Base-by-base conservation (phyloP, 139 green algal genomes). In the Nannochloris sp. region DNA sequence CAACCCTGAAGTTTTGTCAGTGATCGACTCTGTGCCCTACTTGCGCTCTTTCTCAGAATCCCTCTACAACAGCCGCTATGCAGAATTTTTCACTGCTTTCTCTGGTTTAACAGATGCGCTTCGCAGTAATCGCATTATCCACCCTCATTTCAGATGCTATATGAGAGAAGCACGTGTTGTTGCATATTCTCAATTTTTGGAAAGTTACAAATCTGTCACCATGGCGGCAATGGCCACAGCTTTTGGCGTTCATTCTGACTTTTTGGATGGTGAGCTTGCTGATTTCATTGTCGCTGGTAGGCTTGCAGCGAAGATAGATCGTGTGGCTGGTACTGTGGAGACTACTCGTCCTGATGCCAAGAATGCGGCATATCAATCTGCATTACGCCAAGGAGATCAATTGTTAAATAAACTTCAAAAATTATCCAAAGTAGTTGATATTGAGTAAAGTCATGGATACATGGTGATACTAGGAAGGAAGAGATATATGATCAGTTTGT, bases 171-270 rank as follows among this genome's bases (percentile, higher is more conserved):
- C 91, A 29, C 79, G 92, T 4, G 81, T 88, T 4, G 79, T 91
- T 39, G 91, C 86, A 8, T 98, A 97, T 76, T 74, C 82, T 15
- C 91, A 95, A 83, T 99, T 97, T 75, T 78, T 99, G 30, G 87
- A 96, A 73, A 87, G 75, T 2, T 99, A 99, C 88, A 97, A 97
- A 83, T 91, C 78, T 51, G 94, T 99, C 23, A 96, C 88, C 3
- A 71, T 97, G 30, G 76, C 80, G 3, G 81, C 72, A 59, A 99
- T 99, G 93, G 91, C 92, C 4, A 57, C 67, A 10, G 64, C 80
- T 0, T 98, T 98, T 77, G 83, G 86, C 9, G 80, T 97, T 3
- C 66, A 55, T 15, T 6, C 65, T 1, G 75, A 72, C 39, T 95
- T 94, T 37, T 48, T 89, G 48, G 84, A 88, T 54, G 45, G 46